Base-by-base conservation (phyloP, 2,329 filamentous ascomycete genomes). In the Colletotrichum tofieldiae region DNA sequence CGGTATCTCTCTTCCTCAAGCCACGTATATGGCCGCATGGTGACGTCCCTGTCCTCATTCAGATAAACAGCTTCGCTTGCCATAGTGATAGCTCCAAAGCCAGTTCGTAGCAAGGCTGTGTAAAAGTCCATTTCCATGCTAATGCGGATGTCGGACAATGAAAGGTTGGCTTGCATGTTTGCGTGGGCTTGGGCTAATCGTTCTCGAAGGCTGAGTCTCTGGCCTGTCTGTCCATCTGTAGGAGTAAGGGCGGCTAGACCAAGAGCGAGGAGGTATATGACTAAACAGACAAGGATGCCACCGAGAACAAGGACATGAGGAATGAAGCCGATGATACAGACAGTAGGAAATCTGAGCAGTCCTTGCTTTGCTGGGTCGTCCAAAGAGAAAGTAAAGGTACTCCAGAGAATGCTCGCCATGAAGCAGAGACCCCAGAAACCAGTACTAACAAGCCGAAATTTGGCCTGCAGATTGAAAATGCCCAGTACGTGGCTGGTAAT, bases 61-160 rank as follows among this genome's bases (percentile, higher is more conserved):
- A 99, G 86, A 78, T 98, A 98, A 0, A 98, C 96, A 4, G 96
- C 96, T 81, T 98, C 95, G 77, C 94, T 98, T 0, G 96, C 96
- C 81, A 97, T 96, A 0, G 94, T 97, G 73, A 98, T 90, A 16
- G 96, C 92, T 14, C 92, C 92, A 78, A 98, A 98, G 0, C 96
- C 96, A 45, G 94, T 90, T 72, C 95, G 92, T 3, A 98, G 87
- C 5, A 98, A 86, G 0, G 94, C 93, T 0, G 95, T 97, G 80
- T 98, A 99, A 79, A 98, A 98, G 80, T 99, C 96, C 86, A 98
- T 97, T 67, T 94, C 91, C 85, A 93, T 91, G 54, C 92, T 94
- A 66, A 98, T 90, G 16, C 92, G 90, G 47, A 98, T 90, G 49
- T 93, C 92, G 1, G 93, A 93, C 29, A 98, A 87, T 16, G 96